Evolutionary conservation across 768 basidiomycete genomes (phyloP), one percentile per base, ranked within the genome.

Genomic region (Pleurotus djamor): DNA sequence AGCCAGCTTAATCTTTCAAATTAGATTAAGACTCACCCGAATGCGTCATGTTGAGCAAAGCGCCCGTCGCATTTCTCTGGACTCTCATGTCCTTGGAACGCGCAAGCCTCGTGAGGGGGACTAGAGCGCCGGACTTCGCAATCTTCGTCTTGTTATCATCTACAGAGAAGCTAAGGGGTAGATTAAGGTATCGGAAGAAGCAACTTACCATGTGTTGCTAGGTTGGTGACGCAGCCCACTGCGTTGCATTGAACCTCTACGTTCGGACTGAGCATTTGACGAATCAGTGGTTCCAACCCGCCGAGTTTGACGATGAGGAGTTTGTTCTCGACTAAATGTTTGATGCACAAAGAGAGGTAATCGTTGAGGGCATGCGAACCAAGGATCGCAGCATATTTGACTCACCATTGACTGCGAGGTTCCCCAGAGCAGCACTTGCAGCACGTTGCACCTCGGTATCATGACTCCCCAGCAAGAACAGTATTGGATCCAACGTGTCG

Each of bases 91-190:
- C 97, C 76, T 98, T 98, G 21, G 94, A 97, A 63, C 94, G 88
- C 35, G 97, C 97, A 45, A 99, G 83, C 52, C 97, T 85, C 47
- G 97, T 98, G 38, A 99, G 85, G 21, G 97, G 97, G 17, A 97
- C 94, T 57, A 99, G 81, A n/a, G 97, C 97, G 48, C 97, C 97
- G 8, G 95, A 97, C 82, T 98, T 98, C 43, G 97, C 97, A 59
- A 99, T 99, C 83, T 96, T 97, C 52, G 94, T 97, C 83, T 99
- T 99, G 83, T 99, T 99, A 72, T 99, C 97, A 68, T 99, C 96
- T 97, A 63, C 52, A 56, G 13, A 34, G 28, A 21, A 38, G 16
- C 34, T 61, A 48, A n/a, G 54, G 21, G 44, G 57, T 64, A 58
- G 32, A 38, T 47, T 21, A 47, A 35, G 48, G 17, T n/a, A 45